Conservation (phyloP, 2,329 filamentous ascomycete species). For the Alternaria rosae region DNA sequence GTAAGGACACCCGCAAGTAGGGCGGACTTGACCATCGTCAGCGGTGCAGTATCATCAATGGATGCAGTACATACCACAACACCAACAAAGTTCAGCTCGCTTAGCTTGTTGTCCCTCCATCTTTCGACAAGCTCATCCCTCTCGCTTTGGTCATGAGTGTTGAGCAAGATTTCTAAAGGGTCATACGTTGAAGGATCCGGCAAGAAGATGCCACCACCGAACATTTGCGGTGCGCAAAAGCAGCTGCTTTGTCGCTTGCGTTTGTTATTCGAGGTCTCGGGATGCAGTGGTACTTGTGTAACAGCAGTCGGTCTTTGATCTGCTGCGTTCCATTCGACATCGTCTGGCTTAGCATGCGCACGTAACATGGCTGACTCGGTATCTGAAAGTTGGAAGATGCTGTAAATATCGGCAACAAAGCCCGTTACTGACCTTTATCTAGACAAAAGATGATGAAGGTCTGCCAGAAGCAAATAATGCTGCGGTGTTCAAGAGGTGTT, state of each 20-base stretch:
- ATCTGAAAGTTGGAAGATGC: too few species aligned
- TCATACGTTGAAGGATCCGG: constrained; percentile 44
- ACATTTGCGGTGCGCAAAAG: constrained; percentile 29
- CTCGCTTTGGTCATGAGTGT: constrained; percentile 40
- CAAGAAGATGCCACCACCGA: constrained; percentile 43
- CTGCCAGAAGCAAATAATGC: not conserved
- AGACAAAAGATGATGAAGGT: too few species aligned
- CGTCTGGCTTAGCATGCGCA: not conserved
- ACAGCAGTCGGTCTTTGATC: not conserved
- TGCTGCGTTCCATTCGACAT: not conserved
- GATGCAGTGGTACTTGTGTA: not conserved
- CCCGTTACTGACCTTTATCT: not conserved
- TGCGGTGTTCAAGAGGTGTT: not conserved
- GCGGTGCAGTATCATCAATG: not conserved
- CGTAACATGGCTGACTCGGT: not conserved
- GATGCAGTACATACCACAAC: constrained; percentile 43
- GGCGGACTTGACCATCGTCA: constrained; percentile 33
- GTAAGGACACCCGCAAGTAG: constrained; percentile 50
- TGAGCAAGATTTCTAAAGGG: constrained; percentile 49
- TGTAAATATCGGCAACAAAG: too few species aligned
- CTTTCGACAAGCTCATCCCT: constrained; percentile 45
- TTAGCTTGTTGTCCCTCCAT: constrained; percentile 51
- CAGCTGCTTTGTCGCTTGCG: constrained; percentile 6
- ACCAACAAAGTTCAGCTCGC: constrained; percentile 53
- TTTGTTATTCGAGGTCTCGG: not conserved